phyloP scores from a whole-genome alignment of 371 early-diverging fungal genomes.

The Syncephalastrum contaminatum region DNA sequence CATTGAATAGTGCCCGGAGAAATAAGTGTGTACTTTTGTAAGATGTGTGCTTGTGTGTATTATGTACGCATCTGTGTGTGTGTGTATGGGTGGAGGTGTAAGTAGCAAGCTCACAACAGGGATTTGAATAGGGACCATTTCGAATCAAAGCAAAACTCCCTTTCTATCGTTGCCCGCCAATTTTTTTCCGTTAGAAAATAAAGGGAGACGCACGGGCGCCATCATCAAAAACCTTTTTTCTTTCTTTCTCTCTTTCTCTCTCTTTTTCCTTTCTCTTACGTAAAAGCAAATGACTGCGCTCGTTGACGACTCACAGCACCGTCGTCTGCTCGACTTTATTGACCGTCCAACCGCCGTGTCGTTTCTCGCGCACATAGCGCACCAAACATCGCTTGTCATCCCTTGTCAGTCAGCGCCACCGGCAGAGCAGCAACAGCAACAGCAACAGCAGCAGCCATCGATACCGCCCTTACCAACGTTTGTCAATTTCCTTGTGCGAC shows the following conservation, averaged over 20 bases:
- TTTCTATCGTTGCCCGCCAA: too few species aligned
- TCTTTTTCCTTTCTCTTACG: slow-evolving; percentile 6
- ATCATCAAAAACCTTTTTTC: slow-evolving; percentile 5
- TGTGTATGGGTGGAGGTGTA: too few species aligned
- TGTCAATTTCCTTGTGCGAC: slow-evolving; percentile 50
- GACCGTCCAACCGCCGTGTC: slow-evolving; percentile 15
- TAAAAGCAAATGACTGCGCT: slow-evolving; percentile 3
- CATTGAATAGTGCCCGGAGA: too few species aligned
- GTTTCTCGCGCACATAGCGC: slow-evolving; percentile 19
- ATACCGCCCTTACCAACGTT: slow-evolving; percentile 52
- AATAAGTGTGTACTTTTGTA: too few species aligned
- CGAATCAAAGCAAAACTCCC: too few species aligned
- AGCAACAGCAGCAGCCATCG: slow-evolving; percentile 10
- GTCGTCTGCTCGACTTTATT: slow-evolving; percentile 22
- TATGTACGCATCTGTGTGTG: too few species aligned
- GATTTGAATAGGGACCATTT: too few species aligned
- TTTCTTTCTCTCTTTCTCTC: slow-evolving; percentile 10
- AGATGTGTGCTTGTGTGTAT: too few species aligned
- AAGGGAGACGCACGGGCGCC: too few species aligned
- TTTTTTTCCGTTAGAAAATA: too few species aligned
- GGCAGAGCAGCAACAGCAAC: slow-evolving; percentile 3
- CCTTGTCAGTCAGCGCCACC: slow-evolving; percentile 10
- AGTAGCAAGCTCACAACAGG: too few species aligned
- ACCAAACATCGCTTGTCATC: slow-evolving; percentile 28
- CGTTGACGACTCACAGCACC: slow-evolving; percentile 5